phyloP scores from a whole-genome alignment of 352 stramenopile genomes.

The Globisporangium nodosum region DNA sequence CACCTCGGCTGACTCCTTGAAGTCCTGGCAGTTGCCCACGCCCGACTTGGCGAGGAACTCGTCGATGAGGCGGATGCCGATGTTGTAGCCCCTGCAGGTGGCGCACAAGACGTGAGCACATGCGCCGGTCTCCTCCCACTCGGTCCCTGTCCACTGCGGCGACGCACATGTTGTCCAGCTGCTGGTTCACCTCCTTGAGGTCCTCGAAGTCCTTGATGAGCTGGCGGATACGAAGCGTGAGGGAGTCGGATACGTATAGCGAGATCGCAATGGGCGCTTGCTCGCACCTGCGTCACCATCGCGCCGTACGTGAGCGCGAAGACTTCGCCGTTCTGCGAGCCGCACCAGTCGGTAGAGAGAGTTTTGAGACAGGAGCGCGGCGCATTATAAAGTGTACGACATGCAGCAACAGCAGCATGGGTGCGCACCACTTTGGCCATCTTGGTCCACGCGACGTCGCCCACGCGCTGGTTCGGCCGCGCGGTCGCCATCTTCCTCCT shows the following conservation, averaged over 20 bases:
- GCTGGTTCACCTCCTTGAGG: slow-evolving; percentile 92
- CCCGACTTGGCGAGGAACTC: slow-evolving; percentile 97
- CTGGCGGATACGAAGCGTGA: slow-evolving; percentile 14
- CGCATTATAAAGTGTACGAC: not conserved
- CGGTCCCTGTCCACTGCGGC: not conserved
- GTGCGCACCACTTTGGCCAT: slow-evolving; percentile 88
- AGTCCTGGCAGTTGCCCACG: slow-evolving; percentile 74
- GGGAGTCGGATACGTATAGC: not conserved
- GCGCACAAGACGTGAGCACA: too few species aligned
- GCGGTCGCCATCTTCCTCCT: slow-evolving; percentile 42
- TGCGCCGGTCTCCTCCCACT: too few species aligned
- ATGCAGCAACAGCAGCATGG: not conserved
- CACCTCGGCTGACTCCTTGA: slow-evolving; percentile 93
- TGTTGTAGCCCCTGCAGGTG: slow-evolving; percentile 89
- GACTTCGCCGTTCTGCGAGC: slow-evolving; percentile 91
- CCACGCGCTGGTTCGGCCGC: slow-evolving; percentile 54
- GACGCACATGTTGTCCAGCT: slow-evolving; percentile 92
- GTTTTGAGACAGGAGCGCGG: not conserved
- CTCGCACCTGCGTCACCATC: slow-evolving; percentile 88
- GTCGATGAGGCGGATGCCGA: slow-evolving; percentile 95
- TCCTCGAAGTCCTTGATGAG: slow-evolving; percentile 96
- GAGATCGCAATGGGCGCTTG: not conserved
- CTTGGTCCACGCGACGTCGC: slow-evolving; percentile 89
- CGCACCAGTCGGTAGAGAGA: not conserved
- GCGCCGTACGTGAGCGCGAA: slow-evolving; percentile 97